A percentile compares a stretch with the other conserved stretches of the same genome.
Evolutionary conservation across 129 eudicot species (phyloP).

Genomic region (Flaveria brownii): DNA sequence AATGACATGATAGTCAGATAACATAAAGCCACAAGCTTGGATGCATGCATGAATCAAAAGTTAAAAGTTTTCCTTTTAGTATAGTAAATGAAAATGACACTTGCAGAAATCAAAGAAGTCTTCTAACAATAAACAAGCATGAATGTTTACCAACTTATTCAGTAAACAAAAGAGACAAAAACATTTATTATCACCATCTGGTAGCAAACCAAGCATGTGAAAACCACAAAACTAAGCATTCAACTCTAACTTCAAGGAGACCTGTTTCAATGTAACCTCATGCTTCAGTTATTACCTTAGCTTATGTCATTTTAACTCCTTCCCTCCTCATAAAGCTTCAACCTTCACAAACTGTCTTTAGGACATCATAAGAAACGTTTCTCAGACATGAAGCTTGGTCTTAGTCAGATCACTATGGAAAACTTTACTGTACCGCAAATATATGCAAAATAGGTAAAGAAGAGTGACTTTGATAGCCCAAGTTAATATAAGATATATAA

Average conservation of each 20-base stretch:
- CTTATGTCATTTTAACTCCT: constrained; percentile 30
- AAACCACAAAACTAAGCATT: constrained; percentile 33
- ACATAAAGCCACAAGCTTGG: not conserved
- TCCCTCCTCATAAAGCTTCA: constrained; percentile 31
- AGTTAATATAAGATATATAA: constrained; percentile 25
- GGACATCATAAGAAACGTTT: constrained; percentile 31
- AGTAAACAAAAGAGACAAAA: constrained; percentile 15
- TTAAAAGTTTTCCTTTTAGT: not conserved
- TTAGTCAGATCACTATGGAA: constrained; percentile 32
- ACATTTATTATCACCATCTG: constrained; percentile 3
- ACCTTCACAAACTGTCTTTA: constrained; percentile 37
- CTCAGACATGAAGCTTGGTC: constrained; percentile 40
- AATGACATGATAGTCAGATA: constrained; percentile 1
- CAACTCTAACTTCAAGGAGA: constrained; percentile 28
- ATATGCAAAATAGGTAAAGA: constrained; percentile 29
- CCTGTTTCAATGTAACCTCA: constrained; percentile 34
- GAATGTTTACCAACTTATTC: not conserved
- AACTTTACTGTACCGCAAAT: constrained; percentile 32
- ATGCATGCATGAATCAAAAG: not conserved
- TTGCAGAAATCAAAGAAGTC: not conserved
- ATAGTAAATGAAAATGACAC: not conserved
- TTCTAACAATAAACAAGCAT: constrained; percentile 13
- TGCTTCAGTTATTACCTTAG: constrained; percentile 37
- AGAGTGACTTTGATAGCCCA: constrained; percentile 31
- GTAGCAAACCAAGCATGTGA: constrained; percentile 24